Conservation (phyloP, 805 yeast species). For the Nakazawaea sp. region DNA sequence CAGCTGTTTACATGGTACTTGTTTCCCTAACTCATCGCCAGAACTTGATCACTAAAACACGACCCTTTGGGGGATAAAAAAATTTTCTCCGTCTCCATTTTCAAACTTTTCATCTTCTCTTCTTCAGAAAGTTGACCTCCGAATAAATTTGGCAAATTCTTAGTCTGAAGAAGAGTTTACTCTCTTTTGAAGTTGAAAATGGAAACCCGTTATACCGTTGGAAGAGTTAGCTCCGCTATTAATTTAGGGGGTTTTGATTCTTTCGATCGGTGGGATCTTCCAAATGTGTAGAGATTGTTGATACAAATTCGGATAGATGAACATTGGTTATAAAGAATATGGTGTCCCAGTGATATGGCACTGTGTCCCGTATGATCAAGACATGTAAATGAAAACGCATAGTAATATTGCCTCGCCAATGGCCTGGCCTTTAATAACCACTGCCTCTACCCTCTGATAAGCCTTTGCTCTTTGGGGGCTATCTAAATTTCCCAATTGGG, state of each 20-base stretch:
- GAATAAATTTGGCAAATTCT: constrained; percentile 19
- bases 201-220: constrained; percentile 9
- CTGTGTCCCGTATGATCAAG: constrained; percentile 29
- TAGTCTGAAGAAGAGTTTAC: constrained; percentile 13
- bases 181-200: too few relatives aligned
- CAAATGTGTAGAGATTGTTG: constrained; percentile 21
- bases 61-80: too few relatives aligned
- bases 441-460: too few relatives aligned
- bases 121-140: constrained; percentile 14
- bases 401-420: too few relatives aligned
- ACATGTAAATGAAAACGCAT: constrained; percentile 20
- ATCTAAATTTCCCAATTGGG: too few relatives aligned
- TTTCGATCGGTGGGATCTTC: constrained; percentile 12
- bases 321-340: constrained; percentile 23
- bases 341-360: constrained; percentile 16
- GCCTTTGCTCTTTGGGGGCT: too few relatives aligned
- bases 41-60: too few relatives aligned
- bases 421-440: not conserved
- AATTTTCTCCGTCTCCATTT: too few relatives aligned
- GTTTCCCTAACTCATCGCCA: too few relatives aligned
- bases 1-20: too few relatives aligned
- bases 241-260: constrained; percentile 21
- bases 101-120: not conserved
- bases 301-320: constrained; percentile 22
- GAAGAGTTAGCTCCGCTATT: constrained; percentile 24